A percentile compares a stretch with the other conserved stretches of the same genome.
Conservation (phyloP, 2,329 filamentous ascomycete genomes). For the Colletotrichum eleusines region DNA sequence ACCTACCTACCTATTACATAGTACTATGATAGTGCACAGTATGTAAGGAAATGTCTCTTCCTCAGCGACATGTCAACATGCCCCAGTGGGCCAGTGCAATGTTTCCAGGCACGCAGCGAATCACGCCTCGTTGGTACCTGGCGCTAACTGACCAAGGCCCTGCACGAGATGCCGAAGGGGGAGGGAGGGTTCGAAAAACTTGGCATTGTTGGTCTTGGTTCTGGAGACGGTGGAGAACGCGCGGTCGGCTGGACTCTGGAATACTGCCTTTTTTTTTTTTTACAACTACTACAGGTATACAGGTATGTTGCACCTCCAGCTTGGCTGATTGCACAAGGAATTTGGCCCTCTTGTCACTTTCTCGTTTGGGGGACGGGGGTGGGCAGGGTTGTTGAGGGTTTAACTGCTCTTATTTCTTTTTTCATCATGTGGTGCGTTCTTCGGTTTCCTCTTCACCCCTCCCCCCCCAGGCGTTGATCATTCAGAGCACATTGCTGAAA, state of each 20-base stretch:
- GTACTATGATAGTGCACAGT: no score
- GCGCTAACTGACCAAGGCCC: conserved; percentile 8
- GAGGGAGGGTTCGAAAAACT: conserved; percentile 12
- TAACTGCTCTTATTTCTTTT: not conserved
- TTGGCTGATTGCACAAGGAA: not conserved
- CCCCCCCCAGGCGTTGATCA: not conserved
- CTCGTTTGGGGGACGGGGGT: not conserved
- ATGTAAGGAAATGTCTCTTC: not conserved
- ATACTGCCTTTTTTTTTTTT: not conserved
- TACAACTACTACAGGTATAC: no score
- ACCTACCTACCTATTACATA: no score
- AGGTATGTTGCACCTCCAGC: no score
- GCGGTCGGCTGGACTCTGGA: not conserved
- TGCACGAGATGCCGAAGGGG: not conserved
- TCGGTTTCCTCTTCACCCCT: not conserved
- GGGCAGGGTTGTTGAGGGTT: not conserved
- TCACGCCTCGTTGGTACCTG: conserved; percentile 19
- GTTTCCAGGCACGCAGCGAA: conserved; percentile 23
- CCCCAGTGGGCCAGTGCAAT: no score
- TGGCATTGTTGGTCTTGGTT: not conserved
- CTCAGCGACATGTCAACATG: no score
- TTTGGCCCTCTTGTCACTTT: not conserved
- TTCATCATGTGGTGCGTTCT: not conserved
- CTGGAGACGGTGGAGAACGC: conserved; percentile 1
- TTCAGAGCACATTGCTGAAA: not conserved